Conservation (phyloP, 305 asterid species). For the Fraxinus velutina region DNA sequence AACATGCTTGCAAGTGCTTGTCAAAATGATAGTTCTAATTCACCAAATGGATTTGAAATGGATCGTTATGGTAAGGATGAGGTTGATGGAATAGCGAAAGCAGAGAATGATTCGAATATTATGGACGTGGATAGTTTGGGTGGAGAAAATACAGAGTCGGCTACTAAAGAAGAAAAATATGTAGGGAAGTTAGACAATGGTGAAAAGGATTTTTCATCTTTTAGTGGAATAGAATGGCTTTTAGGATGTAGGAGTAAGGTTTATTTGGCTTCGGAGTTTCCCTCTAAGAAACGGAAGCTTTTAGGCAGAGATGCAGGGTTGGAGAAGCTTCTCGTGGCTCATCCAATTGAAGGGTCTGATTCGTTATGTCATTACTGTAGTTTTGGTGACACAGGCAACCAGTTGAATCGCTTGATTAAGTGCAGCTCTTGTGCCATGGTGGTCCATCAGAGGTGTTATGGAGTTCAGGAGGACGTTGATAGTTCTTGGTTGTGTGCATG, state of each 20-base stretch:
- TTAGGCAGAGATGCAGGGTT: constrained; percentile 87
- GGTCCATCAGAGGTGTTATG: constrained; percentile 94
- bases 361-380: constrained; percentile 84
- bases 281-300: constrained; percentile 84
- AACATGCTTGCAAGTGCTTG: constrained; percentile 30
- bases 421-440: constrained; percentile 74
- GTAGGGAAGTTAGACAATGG: constrained; percentile 14
- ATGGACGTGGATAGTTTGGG: constrained; percentile 56
- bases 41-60: constrained; percentile 31
- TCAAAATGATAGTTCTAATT: constrained; percentile 22
- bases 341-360: constrained; percentile 64
- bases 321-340: constrained; percentile 78
- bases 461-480: constrained; percentile 75
- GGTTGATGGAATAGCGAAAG: constrained; percentile 30
- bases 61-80: constrained; percentile 23
- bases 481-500: constrained; percentile 82
- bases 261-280: constrained; percentile 79
- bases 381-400: constrained; percentile 55
- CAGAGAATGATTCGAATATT: constrained; percentile 39
- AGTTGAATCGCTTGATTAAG: constrained; percentile 63
- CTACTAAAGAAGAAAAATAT: constrained; percentile 22
- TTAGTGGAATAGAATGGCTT: constrained; percentile 87
- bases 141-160: constrained; percentile 25
- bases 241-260: constrained; percentile 88
- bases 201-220: constrained; percentile 32